Percentiles rank a stretch among this genome's conserved stretches.
phyloP scores from a whole-genome alignment of 2,329 filamentous ascomycete species.

The Venturia aucupariae region DNA sequence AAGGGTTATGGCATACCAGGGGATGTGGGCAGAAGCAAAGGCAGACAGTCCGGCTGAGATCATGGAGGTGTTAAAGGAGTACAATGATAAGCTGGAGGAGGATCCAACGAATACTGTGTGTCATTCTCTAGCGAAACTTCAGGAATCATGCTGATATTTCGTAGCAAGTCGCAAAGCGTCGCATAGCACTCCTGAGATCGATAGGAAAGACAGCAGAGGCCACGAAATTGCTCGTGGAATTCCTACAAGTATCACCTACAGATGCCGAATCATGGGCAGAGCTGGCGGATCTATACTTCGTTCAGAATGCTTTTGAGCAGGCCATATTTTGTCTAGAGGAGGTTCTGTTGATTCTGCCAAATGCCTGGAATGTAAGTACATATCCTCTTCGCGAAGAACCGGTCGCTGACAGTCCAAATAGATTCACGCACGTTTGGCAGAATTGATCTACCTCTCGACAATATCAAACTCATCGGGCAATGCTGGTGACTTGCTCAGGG shows the following conservation, averaged over 20 bases:
- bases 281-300: constrained; percentile 75
- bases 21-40: constrained; percentile 75
- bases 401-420: constrained; percentile 28
- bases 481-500: constrained; percentile 28
- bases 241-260: constrained; percentile 77
- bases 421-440: constrained; percentile 81
- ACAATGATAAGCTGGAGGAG: constrained; percentile 63
- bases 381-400: constrained; percentile 16
- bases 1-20: constrained; percentile 72
- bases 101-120: constrained; percentile 73
- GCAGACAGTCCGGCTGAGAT: constrained; percentile 58
- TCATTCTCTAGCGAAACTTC: constrained; percentile 25
- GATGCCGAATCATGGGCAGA: constrained; percentile 93
- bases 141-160: background rate
- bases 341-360: constrained; percentile 74
- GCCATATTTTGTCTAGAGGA: constrained; percentile 86
- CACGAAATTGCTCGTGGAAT: constrained; percentile 59
- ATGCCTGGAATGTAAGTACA: constrained; percentile 80
- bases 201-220: constrained; percentile 64
- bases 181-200: constrained; percentile 68
- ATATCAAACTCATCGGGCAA: constrained; percentile 24
- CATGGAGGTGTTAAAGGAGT: constrained; percentile 62
- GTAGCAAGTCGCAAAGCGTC: constrained; percentile 75
- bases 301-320: constrained; percentile 69
- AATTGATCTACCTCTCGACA: constrained; percentile 66